A percentile compares a stretch with the other conserved stretches of the same genome.
Conservation (phyloP, 2,329 filamentous ascomycete species). For the Fusarium aywerte region DNA sequence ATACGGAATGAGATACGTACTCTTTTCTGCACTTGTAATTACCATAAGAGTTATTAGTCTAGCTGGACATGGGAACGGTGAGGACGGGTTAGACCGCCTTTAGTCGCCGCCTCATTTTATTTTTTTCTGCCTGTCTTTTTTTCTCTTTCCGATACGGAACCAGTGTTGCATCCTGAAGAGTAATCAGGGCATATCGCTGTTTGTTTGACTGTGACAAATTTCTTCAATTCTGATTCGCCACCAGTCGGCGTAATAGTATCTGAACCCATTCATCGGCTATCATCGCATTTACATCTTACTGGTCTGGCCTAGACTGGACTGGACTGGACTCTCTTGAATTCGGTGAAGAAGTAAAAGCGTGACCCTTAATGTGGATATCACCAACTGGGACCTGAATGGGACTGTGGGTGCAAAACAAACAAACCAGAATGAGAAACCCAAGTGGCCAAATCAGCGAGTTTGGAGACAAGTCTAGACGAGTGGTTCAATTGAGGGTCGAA, state of each 20-base stretch:
- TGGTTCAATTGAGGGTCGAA: background rate
- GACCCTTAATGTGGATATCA: background rate
- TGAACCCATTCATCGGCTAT: background rate
- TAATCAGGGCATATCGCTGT: background rate
- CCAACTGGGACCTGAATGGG: background rate
- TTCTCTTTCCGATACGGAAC: background rate
- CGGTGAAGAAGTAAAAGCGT: background rate
- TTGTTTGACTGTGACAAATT: background rate
- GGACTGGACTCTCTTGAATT: background rate
- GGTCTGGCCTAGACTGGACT: background rate
- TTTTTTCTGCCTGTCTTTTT: background rate
- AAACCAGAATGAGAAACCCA: background rate
- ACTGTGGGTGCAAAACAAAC: background rate
- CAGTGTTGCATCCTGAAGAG: background rate
- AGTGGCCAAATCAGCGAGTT: background rate
- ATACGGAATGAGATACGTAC: background rate
- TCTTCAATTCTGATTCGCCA: background rate
- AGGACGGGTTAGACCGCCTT: slow-evolving; percentile 1
- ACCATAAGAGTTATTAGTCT: background rate
- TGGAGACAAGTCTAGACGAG: background rate
- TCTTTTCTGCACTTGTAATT: background rate
- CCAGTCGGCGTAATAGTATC: rapidly evolving
- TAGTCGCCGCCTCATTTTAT: background rate
- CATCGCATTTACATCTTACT: background rate
- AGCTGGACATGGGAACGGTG: background rate